Percentiles rank a stretch among this genome's conserved stretches.
Evolutionary conservation across 306 rosid species (phyloP).

Genomic region (Arachis stenosperma): DNA sequence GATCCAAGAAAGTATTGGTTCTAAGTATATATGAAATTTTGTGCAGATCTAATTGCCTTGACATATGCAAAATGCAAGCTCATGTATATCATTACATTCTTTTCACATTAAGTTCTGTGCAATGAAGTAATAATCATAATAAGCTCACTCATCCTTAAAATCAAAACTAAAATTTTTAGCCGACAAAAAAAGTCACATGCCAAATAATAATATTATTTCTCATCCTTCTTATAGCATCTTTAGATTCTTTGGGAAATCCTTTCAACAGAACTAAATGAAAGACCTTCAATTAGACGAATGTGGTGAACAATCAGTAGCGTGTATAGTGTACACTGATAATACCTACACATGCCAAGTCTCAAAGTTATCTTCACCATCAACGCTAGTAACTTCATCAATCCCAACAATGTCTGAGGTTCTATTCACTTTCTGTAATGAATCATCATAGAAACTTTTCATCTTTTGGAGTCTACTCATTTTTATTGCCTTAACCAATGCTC

Average conservation of each 20-base stretch:
- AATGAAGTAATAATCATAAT: constrained; percentile 14
- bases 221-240: constrained; percentile 63
- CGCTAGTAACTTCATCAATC: constrained; percentile 52
- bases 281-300: constrained; percentile 54
- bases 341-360: constrained; percentile 94
- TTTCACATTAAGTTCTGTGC: constrained; percentile 80
- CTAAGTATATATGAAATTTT: constrained; percentile 79
- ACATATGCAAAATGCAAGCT: constrained; percentile 89
- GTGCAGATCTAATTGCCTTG: constrained; percentile 76
- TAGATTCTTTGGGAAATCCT: constrained; percentile 80
- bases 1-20: constrained; percentile 92
- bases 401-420: constrained; percentile 73
- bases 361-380: constrained; percentile 47
- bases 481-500: constrained; percentile 81
- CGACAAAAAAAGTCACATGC: constrained; percentile 6
- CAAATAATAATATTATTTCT: constrained; percentile 21
- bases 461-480: constrained; percentile 50
- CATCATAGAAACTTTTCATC: constrained; percentile 63
- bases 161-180: not conserved
- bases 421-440: constrained; percentile 64
- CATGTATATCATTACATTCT: constrained; percentile 82
- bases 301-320: not conserved
- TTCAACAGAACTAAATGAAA: constrained; percentile 76
- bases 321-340: constrained; percentile 14
- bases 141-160: not conserved